Base-by-base conservation (phyloP, 2,329 filamentous ascomycete species). In the Trichoderma gracile region DNA sequence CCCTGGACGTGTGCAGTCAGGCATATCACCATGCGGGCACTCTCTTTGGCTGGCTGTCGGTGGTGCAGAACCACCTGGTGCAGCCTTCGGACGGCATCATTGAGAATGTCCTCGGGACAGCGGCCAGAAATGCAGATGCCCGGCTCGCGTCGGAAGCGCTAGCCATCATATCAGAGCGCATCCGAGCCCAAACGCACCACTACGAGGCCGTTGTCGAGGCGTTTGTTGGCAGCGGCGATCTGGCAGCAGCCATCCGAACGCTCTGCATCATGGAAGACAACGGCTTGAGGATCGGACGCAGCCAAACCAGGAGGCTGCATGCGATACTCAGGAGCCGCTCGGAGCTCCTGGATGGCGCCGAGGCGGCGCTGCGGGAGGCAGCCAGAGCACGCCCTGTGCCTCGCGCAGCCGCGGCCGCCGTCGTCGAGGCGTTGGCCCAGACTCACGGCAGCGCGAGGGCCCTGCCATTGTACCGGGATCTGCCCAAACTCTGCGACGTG, bases 121-220 rank as follows among this genome's bases (percentile, higher is more conserved):
- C 92, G 4, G 84, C 92, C 2, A 84, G 86, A 27, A 77, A 87
- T 65, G 87, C 86, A 23, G 89, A 97, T 73, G 78, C 86, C 1
- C 75, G 80, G 0, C 81, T 97, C 10, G 91, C 90, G 1, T 88
- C 87, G 6, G 85, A 89, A 33, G 89, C 90, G 33, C 86, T 96
- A 67, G 82, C 87, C 25, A 68, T 72, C 59, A 64, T 78, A 1
- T 71, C 75, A 4, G 66, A 63, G 40, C 70, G 72, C 19, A 73
- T 84, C 1, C 80, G 83, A 46, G 80, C 93, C 43, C 79, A 82
- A 9, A 76, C 83, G 6, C 82, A 89, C 67, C 92, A 97, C 73
- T 96, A 95, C 76, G 92, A 96, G 74, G 83, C 89, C 30, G 82
- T 97, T 30, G 79, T 93, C 7, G 87, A 91, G 64, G 84, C 89